These are phyloP conservation scores for Lumnitzera littorea DNA, from an alignment of 345 rosid genomes.

Conservation along the genomic window DNA sequence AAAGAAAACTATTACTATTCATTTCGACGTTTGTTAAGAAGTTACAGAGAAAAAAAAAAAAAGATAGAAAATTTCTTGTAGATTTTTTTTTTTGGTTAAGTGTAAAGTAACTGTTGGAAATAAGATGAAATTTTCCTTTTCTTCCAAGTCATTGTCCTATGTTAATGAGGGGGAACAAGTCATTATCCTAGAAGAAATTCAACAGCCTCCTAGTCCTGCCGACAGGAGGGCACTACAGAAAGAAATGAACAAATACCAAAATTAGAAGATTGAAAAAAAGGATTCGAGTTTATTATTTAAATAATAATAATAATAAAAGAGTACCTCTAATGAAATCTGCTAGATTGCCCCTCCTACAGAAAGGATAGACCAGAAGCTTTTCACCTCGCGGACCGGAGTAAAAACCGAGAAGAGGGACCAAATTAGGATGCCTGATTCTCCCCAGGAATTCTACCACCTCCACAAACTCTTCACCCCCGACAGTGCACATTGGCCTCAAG, in stretches of 20 bases:
- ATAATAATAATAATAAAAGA: neutral
- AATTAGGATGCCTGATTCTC: constrained; percentile 59
- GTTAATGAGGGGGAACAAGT: neutral
- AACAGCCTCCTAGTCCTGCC: too few relatives aligned
- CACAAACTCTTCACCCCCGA: constrained; percentile 41
- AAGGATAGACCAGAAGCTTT: constrained; percentile 84
- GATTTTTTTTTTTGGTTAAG: too few relatives aligned
- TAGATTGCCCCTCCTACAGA: constrained; percentile 56
- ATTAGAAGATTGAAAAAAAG: neutral
- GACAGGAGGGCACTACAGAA: neutral
- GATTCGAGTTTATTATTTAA: neutral
- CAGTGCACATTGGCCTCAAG: constrained; percentile 63
- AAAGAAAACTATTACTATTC: too few relatives aligned
- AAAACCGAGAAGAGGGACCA: constrained; percentile 89
- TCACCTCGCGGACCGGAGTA: constrained; percentile 83
- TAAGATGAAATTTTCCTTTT: too few relatives aligned
- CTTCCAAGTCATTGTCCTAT: too few relatives aligned
- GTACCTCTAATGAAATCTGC: constrained; percentile 64
- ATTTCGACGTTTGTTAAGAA: too few relatives aligned
- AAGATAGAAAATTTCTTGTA: too few relatives aligned
- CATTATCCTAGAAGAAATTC: neutral
- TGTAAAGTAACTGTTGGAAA: too few relatives aligned
- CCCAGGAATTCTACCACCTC: constrained; percentile 54
- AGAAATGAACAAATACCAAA: neutral
- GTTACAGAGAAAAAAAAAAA: too few relatives aligned